Base-by-base conservation (phyloP, 2,329 filamentous ascomycete genomes). In the Colletotrichum sojae region DNA sequence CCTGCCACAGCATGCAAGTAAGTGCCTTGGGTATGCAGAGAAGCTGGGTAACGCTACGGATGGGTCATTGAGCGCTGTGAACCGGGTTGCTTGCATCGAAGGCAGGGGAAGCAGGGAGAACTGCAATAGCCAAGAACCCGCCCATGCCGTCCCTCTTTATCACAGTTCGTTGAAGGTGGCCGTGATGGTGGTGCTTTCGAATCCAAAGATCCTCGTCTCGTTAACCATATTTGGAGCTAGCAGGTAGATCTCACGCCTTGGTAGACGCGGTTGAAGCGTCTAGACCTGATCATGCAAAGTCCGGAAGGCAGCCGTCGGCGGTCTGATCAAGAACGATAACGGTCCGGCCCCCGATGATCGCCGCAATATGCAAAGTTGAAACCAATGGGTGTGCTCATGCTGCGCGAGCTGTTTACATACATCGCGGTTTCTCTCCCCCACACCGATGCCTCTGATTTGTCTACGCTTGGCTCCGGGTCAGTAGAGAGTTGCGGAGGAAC, bases 401-500 rank as follows among this genome's bases (percentile, higher is more conserved):
- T 45, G 39, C 9, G 54, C 6, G 51, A 12, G 54, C 9, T 16
- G 10, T 70, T 51, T 12, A 49, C 10, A 20, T 70, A 70, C 27
- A 45, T 54, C 20, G 67, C 67, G 27, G 46, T 16, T 49, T 22
- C 57, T 31, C 45, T 68, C 4, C 52, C 27, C 67, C 64, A 67
- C 13, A 27, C 40, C 18, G 49, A 49, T 22, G 15, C 5, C 16
- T 60, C 25, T 15, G 22, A 20, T 4, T 31, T 57, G 52, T 39
- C 20, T 25, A 15, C 4, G 18, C 18, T 31, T 40, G 27, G 3
- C 6, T 10, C 16, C 12, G 55, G 8, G 10, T 31, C 25, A 16
- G 40, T 10, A 9, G 39, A 31, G 43, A 31, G n/a, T 48, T 54
- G 31, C 15, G 31, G 78, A 40, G 15, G 72, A 71, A 57, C 71